Conservation (phyloP, 192 early-diverging fungal species). For the Thamnidium elegans region DNA sequence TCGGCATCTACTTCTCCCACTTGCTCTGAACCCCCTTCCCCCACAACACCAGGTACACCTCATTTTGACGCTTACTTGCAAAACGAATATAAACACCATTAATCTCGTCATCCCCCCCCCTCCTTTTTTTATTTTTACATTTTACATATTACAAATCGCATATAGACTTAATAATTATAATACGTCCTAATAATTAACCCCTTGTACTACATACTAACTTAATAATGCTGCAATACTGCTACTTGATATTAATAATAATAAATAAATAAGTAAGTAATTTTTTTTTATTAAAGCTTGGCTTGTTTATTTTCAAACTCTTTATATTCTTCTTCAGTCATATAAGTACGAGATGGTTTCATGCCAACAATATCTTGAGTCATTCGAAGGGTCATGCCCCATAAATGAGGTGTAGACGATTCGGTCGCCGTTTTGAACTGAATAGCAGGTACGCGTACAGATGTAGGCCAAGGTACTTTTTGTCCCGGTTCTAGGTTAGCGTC, state of each 20-base stretch:
- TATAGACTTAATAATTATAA: slow-evolving; percentile 1
- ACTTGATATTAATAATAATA: too few relatives aligned
- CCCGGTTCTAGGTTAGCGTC: not conserved
- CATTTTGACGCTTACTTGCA: not conserved
- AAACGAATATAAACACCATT: not conserved
- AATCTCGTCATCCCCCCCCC: too few relatives aligned
- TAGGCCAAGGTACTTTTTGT: not conserved
- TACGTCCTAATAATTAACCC: too few relatives aligned
- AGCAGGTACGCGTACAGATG: not conserved
- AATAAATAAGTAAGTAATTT: not conserved
- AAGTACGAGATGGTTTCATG: not conserved
- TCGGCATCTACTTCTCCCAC: slow-evolving; percentile 2
- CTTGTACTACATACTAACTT: too few relatives aligned
- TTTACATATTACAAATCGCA: not conserved
- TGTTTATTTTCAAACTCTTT: not conserved
- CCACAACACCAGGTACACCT: slow-evolving; percentile 15
- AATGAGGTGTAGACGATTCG: not conserved
- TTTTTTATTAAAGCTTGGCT: not conserved
- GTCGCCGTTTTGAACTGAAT: not conserved
- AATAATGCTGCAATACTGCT: too few relatives aligned
- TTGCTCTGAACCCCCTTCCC: slow-evolving; percentile 19
- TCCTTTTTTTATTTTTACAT: too few relatives aligned
- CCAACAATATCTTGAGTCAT: slow-evolving; percentile 29
- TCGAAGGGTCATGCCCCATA: slow-evolving; percentile 33
- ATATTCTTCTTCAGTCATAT: not conserved